Evolutionary conservation across 176 grass and related monocot species (phyloP), one percentile per base, ranked within the genome.

Genomic region (Oryza glaberrima): DNA sequence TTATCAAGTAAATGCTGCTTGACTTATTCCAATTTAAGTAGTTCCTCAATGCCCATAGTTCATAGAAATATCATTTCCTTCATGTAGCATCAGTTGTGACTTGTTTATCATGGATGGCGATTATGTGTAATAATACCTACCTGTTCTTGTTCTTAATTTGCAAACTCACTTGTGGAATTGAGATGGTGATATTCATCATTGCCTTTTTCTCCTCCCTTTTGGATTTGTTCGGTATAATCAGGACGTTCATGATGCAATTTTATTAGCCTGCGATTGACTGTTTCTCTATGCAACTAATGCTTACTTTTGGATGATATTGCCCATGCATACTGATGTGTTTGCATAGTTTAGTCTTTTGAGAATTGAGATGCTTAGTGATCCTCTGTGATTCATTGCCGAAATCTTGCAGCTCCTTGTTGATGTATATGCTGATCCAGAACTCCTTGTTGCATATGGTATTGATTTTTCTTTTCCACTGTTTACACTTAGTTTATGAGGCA

Each of bases 391-490:
- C 48, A 82, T 68, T 82, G 13, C 17, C 13, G 64, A 30, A 70
- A 77, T 75, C 19, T 87, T 92, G 79, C 90, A 98, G 96, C 85
- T 98, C 70, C 89, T 98, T 68, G 93, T 98, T 75, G 96, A 98
- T 94, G 96, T 95, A 70, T 86, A 89, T 25, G 87, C 76, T 88
- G 96, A 98, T 75, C 96, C 91, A 77, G 92, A 98, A 43, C 91
- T 98, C 81, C 93, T 98, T 81, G 96, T 98, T 78, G 93, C 96
- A 83, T 98, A 98, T 94, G 96, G 96, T 98, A 97, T 68, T 77
- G 28, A 40, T 81, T 66, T 60, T n/a, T 15, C 65, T 3, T 94
- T 64, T 76, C 14, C 19, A 73, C 44, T 61, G 77, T 54, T 88
- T 25, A 81, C 73, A 81, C 47, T 60, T 81, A 80, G 25, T 52